Base-by-base conservation (phyloP, 2,329 filamentous ascomycete genomes). In the Dactylellina parvicollis region DNA sequence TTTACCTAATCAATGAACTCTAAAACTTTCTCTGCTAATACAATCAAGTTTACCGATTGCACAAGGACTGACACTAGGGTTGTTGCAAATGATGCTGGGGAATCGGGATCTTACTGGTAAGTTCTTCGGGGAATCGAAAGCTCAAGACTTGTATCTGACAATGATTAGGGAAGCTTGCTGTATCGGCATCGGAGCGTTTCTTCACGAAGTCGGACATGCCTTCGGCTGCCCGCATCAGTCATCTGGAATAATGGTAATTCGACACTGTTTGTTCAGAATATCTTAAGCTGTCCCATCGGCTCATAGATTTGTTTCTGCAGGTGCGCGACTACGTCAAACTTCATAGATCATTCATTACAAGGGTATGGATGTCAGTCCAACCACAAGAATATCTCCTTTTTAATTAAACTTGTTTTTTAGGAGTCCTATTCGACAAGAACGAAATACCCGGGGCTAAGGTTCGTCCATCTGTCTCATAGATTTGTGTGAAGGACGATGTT, bases 31-130 rank as follows among this genome's bases (percentile, higher is more conserved):
- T n/a, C 18, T 20, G 3, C 24, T 59, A 50, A 57, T n/a, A 18
- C 14, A 14, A 4, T 40, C 7, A 54, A 92, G 4, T 96, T 98
- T 78, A 90, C 87, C 14, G 93, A 98, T 80, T 96, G 92, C 80
- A 96, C 93, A 1, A 88, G 89, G 30, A 97, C 92, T 0, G 92
- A 98, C 79, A 91, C 89, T 8, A 86, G 87, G 38, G 86, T 86
- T 77, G 88, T 96, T 36, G 90, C 90, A 14, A 96, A 97, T 78
- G 92, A 96, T 79, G 92, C 88, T 80, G 90, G 90, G 77, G 91
- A 96, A 76, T 89, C 89, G 4, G 93, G 93, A 22, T 96, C 91
- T 79, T 95, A 89, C 49, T 98, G 94, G 94, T 94, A 98, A 80
- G 66, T 57, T 1, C 1, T 22, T n/a, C n/a, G n/a, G n/a, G n/a